phyloP scores from a whole-genome alignment of 495 filamentous ascomycete genomes.

The Pseudoneurospora amorphoporcata region DNA sequence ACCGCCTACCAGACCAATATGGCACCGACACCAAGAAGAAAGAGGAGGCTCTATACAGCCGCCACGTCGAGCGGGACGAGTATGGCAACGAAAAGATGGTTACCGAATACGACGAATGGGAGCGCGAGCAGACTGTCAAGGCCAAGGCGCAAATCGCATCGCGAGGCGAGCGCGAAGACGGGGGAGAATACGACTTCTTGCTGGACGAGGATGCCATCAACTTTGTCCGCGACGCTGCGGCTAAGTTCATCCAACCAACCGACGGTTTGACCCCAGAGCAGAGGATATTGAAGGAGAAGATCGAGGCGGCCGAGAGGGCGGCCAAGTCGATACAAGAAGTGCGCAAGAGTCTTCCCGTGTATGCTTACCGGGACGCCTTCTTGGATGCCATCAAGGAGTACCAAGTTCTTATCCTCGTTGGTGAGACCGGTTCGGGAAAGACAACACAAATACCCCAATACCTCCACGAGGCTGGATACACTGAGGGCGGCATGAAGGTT shows the following conservation, averaged over 20 bases:
- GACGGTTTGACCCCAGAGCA: slow-evolving; percentile 68
- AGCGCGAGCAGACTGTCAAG: slow-evolving; percentile 80
- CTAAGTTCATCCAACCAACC: slow-evolving; percentile 41
- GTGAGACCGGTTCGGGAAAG: slow-evolving; percentile 83
- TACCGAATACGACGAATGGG: slow-evolving; percentile 95
- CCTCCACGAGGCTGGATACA: slow-evolving; percentile 85
- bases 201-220: slow-evolving; percentile 85
- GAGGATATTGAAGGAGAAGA: slow-evolving; percentile 60
- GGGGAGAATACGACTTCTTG: slow-evolving; percentile 88
- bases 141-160: slow-evolving; percentile 78
- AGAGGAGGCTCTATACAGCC: slow-evolving; percentile 79
- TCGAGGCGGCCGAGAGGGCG: slow-evolving; percentile 81
- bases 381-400: slow-evolving; percentile 62
- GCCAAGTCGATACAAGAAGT: slow-evolving; percentile 81
- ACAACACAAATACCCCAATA: slow-evolving; percentile 87
- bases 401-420: slow-evolving; percentile 75
- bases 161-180: slow-evolving; percentile 56
- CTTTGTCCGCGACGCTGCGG: slow-evolving; percentile 68
- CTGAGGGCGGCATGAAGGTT: slow-evolving; percentile 58
- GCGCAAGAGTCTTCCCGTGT: slow-evolving; percentile 83
- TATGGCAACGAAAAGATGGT: slow-evolving; percentile 80
- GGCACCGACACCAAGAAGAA: slow-evolving; percentile 87
- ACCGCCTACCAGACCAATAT: slow-evolving; percentile 88
- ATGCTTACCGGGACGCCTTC: slow-evolving; percentile 64
- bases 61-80: slow-evolving; percentile 84